Conservation (phyloP, 1,284 basidiomycete species). For the Phylloporus sp. region DNA sequence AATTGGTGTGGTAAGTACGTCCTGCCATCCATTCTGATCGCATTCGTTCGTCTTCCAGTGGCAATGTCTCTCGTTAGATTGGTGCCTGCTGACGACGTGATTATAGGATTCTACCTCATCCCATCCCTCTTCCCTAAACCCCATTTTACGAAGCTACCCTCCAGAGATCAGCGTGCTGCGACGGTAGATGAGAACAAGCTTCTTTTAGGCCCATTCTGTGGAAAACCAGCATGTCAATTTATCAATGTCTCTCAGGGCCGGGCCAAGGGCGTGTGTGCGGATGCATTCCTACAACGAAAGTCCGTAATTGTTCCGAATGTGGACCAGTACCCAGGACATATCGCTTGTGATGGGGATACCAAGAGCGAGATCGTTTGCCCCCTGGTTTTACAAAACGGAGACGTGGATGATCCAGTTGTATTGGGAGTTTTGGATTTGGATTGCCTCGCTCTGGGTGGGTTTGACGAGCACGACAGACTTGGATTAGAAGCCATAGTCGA, state of each 20-base stretch:
- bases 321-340: conserved; percentile 83
- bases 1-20: conserved; percentile 82
- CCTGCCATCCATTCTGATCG: neutral
- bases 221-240: conserved; percentile 86
- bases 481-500: conserved; percentile 75
- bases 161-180: conserved; percentile 18
- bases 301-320: conserved; percentile 76
- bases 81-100: conserved; percentile 17
- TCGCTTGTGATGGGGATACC: conserved; percentile 87
- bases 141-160: conserved; percentile 25
- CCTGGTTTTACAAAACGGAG: conserved; percentile 48
- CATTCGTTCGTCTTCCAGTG: neutral
- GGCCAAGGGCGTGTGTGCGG: conserved; percentile 80
- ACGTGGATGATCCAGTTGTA: conserved; percentile 39
- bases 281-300: conserved; percentile 61
- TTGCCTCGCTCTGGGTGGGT: conserved; percentile 72
- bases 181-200: conserved; percentile 39
- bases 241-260: conserved; percentile 65
- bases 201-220: conserved; percentile 84
- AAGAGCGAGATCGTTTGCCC: conserved; percentile 88
- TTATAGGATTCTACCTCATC: conserved; percentile 81
- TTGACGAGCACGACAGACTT: conserved; percentile 71
- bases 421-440: conserved; percentile 88
- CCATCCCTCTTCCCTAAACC: conserved; percentile 64
- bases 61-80: neutral